Conservation (phyloP, 306 rosid species). For the Castanea mollissima region DNA sequence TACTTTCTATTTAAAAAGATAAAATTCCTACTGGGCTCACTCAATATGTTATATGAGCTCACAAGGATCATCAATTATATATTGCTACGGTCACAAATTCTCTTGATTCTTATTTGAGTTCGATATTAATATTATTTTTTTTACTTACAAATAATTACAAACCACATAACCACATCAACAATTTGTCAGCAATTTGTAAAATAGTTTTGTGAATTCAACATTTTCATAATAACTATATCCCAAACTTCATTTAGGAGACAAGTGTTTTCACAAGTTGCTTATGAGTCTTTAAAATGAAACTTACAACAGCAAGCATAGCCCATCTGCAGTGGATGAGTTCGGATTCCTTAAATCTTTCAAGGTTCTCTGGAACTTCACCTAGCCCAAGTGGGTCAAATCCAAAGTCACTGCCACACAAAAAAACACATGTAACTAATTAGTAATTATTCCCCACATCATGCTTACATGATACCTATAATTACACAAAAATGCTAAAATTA, state of each 20-base stretch:
- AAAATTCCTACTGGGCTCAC: too few species aligned
- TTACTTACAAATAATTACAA: too few species aligned
- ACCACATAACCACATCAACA: fast-evolving
- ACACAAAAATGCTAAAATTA: too few species aligned
- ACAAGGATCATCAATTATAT: too few species aligned
- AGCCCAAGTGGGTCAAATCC: slow-evolving; percentile 87
- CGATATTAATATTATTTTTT: too few species aligned
- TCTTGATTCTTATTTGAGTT: fast-evolving
- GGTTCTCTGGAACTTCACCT: slow-evolving; percentile 94
- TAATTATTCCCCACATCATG: neutral
- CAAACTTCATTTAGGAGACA: neutral
- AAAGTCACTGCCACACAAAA: slow-evolving; percentile 59
- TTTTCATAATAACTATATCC: neutral
- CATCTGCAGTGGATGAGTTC: slow-evolving; percentile 99
- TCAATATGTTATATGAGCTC: too few species aligned
- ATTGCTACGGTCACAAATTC: too few species aligned
- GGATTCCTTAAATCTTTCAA: slow-evolving; percentile 96
- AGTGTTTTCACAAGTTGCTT: neutral
- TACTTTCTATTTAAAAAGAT: too few species aligned
- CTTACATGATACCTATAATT: too few species aligned
- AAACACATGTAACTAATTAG: neutral
- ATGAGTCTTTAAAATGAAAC: slow-evolving; percentile 16
- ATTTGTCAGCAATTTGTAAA: too few species aligned
- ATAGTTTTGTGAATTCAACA: too few species aligned
- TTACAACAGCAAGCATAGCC: slow-evolving; percentile 99